Evolutionary conservation across 1,284 basidiomycete genomes (phyloP), one percentile per base, ranked within the genome.

Genomic region (Vanrija pseudolonga): DNA sequence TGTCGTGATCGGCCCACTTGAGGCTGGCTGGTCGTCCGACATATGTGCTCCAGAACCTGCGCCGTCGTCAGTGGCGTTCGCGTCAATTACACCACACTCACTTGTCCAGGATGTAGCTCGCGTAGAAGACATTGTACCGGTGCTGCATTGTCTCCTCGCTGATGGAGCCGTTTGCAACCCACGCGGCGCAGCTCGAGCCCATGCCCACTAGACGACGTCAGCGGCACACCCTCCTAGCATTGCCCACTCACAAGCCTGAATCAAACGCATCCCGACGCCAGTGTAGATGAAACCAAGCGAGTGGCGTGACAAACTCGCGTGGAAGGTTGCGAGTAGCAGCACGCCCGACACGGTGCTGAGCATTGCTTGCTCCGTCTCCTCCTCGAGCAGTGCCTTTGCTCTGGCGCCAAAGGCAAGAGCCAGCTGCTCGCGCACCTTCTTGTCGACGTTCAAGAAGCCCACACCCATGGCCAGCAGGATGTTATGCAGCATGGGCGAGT

Each of bases 401-500:
- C 55, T 46, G 12, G 38, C 28, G 1, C 60, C 55, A 38, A 69
- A 65, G 3, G 53, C 52, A 14, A 48, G 36, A 0, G 60, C 62
- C 7, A 62, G 45, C 40, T 55, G 54, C 6, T 51, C 53, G 20
- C 56, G 51, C 9, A 53, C 20, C 3, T 20, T 22, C 18, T 39
- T 24, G 12, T 54, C 54, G 15, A 56, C 43, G 5, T 58, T 50
- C 28, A 62, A 52, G 32, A 57, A 57, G 6, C 49, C 36, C 22
- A 61, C 53, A 24, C 58, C 57, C 28, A 60, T 37, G 0, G 81
- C 80, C 9, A 93, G 79, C 24, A 95, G 83, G 0, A 90, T 86
- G 11, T 83, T 81, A 68, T 96, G 92, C 47, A 95, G 80, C 2
- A 84, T 55, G 5, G 64, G 64, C 32, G 49, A 53, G 58, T 65